A percentile compares a stretch with the other conserved stretches of the same genome.
Conservation (phyloP, 2,329 filamentous ascomycete species). For the Cadophora gregata region DNA sequence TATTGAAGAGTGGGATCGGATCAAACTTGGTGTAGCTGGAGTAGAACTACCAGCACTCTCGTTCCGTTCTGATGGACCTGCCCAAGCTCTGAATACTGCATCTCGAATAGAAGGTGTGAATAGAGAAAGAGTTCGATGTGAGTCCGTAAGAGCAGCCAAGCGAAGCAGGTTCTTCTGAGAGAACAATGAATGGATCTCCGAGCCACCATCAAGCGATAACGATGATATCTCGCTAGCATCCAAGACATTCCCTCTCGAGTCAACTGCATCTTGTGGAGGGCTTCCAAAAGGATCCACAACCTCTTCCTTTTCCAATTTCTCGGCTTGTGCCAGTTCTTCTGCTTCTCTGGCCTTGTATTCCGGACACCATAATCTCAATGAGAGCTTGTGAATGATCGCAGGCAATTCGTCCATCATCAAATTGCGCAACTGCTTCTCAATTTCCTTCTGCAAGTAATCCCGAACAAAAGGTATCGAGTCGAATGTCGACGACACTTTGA, state of each 20-base stretch:
- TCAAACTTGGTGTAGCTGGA: constrained; percentile 55
- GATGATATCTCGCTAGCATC: constrained; percentile 78
- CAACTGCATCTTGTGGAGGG: constrained; percentile 81
- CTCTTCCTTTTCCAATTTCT: constrained; percentile 55
- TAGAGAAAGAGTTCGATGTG: constrained; percentile 86
- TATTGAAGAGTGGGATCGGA: constrained; percentile 67
- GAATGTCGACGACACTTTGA: constrained; percentile 98
- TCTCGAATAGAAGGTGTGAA: constrained; percentile 92
- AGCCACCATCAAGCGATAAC: constrained; percentile 77
- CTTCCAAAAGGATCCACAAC: constrained; percentile 79
- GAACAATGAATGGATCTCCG: constrained; percentile 87
- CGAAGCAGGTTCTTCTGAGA: constrained; percentile 93
- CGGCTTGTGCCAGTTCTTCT: constrained; percentile 56
- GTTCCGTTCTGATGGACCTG: constrained; percentile 73
- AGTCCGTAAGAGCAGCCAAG: constrained; percentile 82
- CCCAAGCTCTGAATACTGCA: constrained; percentile 92
- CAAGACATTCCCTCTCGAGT: constrained; percentile 77
- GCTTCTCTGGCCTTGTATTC: constrained; percentile 77
- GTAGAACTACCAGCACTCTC: constrained; percentile 53
- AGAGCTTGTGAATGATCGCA: constrained; percentile 93
- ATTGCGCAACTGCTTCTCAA: constrained; percentile 89
- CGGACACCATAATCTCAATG: constrained; percentile 85
- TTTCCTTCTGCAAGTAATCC: constrained; percentile 94
- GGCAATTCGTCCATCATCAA: constrained; percentile 98
- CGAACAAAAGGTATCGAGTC: constrained; percentile 98